Conservation (phyloP, 352 stramenopile species). For the Phytophthora sojae region DNA sequence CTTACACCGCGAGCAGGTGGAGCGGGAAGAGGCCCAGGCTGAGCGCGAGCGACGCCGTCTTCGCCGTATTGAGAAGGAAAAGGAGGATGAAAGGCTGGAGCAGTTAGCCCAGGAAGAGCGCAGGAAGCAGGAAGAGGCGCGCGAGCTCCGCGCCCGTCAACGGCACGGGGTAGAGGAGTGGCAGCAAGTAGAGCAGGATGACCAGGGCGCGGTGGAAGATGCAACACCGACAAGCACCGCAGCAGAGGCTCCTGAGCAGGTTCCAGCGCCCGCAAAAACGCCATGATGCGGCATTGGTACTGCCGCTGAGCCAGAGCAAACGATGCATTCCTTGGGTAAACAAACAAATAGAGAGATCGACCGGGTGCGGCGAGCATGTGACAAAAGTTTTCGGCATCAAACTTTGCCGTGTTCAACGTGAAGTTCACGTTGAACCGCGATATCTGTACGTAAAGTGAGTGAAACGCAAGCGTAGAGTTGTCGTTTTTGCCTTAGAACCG, state of each 20-base stretch:
- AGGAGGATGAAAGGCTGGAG: constrained; percentile 56
- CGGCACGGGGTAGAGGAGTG: constrained; percentile 43
- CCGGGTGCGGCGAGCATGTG: constrained; percentile 5
- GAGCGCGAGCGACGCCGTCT: constrained; percentile 67
- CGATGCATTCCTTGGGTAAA: constrained; percentile 16
- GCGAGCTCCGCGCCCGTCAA: constrained; percentile 59
- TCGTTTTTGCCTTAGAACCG: not conserved
- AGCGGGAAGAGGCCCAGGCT: constrained; percentile 56
- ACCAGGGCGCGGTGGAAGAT: constrained; percentile 16
- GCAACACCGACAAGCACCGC: not conserved
- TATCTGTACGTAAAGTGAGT: not conserved
- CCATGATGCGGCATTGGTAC: constrained; percentile 2
- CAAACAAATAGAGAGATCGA: constrained; percentile 32
- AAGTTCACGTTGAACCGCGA: not conserved
- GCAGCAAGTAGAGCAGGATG: constrained; percentile 30
- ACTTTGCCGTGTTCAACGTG: not conserved
- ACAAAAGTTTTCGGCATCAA: not conserved
- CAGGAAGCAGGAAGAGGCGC: constrained; percentile 59
- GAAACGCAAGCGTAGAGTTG: not conserved
- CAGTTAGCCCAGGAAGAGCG: constrained; percentile 46
- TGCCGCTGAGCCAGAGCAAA: constrained; percentile 1
- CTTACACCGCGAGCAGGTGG: constrained; percentile 59
- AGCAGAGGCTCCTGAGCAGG: constrained; percentile 1
- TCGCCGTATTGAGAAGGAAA: constrained; percentile 71
- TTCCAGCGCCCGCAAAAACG: not conserved